Evolutionary conservation across 2,329 filamentous ascomycete genomes (phyloP), one percentile per base, ranked within the genome.

Genomic region (Phialophora verrucosa): DNA sequence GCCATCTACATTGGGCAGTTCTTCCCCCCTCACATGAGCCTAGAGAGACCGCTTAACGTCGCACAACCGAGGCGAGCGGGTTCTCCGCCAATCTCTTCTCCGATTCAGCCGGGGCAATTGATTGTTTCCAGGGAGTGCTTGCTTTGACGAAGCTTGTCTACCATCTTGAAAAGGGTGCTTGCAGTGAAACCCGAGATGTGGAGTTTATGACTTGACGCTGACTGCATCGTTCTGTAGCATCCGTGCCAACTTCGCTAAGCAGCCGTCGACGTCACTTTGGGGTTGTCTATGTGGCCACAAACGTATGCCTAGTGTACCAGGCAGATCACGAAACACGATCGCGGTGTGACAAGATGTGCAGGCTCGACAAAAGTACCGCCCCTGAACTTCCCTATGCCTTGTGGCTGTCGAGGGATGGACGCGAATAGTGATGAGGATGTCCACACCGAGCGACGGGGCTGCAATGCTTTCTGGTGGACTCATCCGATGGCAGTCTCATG

Each of bases 161-260:
- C 23, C 23, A 3, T 27, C 23, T 27, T 11, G 20, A n/a, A 49
- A 49, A n/a, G n/a, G 23, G n/a, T 49, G 7, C n/a, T 20, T n/a
- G 14, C 38, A 44, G 38, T 17, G 17, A 44, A 11, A 5, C 38
- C 38, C 38, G 38, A 44, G 38, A n/a, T 44, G 38, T 55, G 53
- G 53, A 35, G 27, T 32, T 3, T 1, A 4, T 55, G 10, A 35
- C 12, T 10, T 27, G 4, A 38, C 47, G 59, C 59, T 61, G 59
- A 61, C 47, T 61, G 47, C 59, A 38, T 61, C 20, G 47, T 27
- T 54, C 49, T 61, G 47, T 61, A 61, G 32, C 47, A 49, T n/a
- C 27, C n/a, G 17, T 14, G 20, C 27, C 20, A 38, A 29, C 10
- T 50, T 47, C 49, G 57, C 58, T 60, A 51, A 51, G 44, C 27